Evolutionary conservation across 768 basidiomycete genomes (phyloP).

Genomic region (Tremella fuciformis): DNA sequence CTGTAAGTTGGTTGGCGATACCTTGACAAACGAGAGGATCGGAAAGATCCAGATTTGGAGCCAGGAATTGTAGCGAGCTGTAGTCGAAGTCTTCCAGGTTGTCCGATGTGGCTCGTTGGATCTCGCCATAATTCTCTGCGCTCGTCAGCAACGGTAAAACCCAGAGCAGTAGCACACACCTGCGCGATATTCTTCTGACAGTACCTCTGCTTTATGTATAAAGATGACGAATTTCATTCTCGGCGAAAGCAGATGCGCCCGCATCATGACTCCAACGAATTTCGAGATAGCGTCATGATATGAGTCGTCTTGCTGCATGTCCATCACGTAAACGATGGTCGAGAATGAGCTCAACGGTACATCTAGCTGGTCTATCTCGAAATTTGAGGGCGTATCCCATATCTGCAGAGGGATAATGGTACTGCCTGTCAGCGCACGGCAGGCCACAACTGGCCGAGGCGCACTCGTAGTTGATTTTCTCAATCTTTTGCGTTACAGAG

Average conservation of each 20-base stretch:
- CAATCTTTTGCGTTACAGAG: conserved; percentile 76
- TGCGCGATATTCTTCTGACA: conserved; percentile 81
- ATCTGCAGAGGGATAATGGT: conserved; percentile 88
- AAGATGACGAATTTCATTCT: conserved; percentile 82
- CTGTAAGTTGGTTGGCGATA: conserved; percentile 50
- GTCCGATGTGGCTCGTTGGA: conserved; percentile 80
- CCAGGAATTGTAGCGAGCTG: conserved; percentile 19
- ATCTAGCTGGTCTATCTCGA: conserved; percentile 69
- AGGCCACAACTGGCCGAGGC: conserved; percentile 38
- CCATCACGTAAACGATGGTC: conserved; percentile 87
- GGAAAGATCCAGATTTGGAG: conserved; percentile 28
- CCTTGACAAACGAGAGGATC: conserved; percentile 72
- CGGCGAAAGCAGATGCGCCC: conserved; percentile 72
- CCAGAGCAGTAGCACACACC: too few relatives aligned
- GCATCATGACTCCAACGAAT: conserved; percentile 75
- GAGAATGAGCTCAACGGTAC: conserved; percentile 73
- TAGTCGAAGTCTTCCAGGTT: conserved; percentile 66
- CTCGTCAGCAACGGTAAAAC: too few relatives aligned
- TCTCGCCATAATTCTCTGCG: conserved; percentile 83
- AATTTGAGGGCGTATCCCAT: conserved; percentile 90
- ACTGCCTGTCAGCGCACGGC: conserved; percentile 54
- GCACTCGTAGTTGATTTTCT: conserved; percentile 76
- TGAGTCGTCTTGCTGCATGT: conserved; percentile 69
- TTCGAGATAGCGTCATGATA: conserved; percentile 80
- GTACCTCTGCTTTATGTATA: conserved; percentile 89